These are phyloP conservation scores for Solanum etuberosum DNA, from an alignment of 257 asterid species.

Conservation along the genomic window DNA sequence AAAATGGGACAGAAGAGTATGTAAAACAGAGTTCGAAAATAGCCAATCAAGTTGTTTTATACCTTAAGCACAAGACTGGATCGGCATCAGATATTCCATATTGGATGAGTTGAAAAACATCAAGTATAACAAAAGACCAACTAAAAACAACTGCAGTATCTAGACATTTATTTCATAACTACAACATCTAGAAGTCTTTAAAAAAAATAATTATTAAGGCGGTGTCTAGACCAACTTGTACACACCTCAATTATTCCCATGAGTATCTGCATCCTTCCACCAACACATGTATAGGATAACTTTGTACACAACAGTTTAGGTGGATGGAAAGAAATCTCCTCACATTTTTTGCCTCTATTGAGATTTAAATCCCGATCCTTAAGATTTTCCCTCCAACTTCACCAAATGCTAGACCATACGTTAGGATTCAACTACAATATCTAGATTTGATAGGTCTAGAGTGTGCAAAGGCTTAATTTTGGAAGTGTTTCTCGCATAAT, in stretches of 20 bases:
- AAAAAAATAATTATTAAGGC: neutral
- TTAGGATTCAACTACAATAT: neutral
- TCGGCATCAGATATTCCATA: neutral
- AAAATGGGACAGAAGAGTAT: neutral
- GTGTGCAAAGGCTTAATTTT: neutral
- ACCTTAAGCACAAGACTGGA: neutral
- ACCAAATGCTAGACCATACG: neutral
- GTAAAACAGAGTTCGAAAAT: neutral
- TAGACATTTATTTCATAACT: neutral
- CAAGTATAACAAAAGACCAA: neutral
- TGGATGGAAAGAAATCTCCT: neutral
- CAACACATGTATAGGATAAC: neutral
- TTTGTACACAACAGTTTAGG: neutral
- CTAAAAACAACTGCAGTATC: neutral
- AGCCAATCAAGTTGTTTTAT: neutral
- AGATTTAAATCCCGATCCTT: neutral
- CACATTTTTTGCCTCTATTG: neutral
- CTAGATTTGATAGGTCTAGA: neutral
- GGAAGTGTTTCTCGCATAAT: neutral
- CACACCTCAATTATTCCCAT: neutral
- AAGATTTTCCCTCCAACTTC: neutral
- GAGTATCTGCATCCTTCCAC: neutral
- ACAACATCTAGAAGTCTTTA: neutral
- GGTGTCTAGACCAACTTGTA: neutral
- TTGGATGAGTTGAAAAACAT: neutral